Conservation (phyloP, 1,139 yeast species). For the Yarrowia galli region DNA sequence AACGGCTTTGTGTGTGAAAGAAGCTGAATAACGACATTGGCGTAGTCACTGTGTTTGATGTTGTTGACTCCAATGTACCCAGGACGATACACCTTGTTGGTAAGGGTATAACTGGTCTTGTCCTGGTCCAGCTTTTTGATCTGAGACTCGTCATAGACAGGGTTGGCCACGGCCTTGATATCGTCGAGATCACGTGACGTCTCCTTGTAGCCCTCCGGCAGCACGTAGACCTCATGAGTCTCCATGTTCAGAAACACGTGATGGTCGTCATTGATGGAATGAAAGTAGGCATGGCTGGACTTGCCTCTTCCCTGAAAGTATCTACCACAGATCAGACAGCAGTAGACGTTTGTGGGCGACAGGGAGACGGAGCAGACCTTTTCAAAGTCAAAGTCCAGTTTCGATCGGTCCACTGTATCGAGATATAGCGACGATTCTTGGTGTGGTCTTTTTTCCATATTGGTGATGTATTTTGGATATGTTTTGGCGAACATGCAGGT, state of each 20-base stretch:
- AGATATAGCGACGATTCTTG: conserved; percentile 52
- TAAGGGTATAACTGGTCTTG: conserved; percentile 53
- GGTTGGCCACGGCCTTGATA: conserved; percentile 61
- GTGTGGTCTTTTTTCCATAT: conserved; percentile 35
- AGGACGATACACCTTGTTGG: conserved; percentile 58
- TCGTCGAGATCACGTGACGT: conserved; percentile 56
- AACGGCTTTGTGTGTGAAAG: conserved; percentile 62
- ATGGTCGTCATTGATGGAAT: conserved; percentile 67
- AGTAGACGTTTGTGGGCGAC: conserved; percentile 67
- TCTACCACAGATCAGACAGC: conserved; percentile 78
- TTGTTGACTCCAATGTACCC: conserved; percentile 74
- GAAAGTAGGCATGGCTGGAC: conserved; percentile 71
- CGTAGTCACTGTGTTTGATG: conserved; percentile 59
- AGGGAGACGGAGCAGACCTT: conserved; percentile 70
- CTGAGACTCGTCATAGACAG: conserved; percentile 56
- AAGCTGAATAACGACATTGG: conserved; percentile 65
- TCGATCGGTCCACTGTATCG: conserved; percentile 62
- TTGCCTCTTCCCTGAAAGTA: conserved; percentile 72
- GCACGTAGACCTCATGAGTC: conserved; percentile 58
- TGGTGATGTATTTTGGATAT: conserved; percentile 11
- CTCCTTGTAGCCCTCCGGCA: conserved; percentile 67
- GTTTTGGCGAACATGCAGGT: conserved; percentile 1
- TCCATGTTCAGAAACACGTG: conserved; percentile 67
- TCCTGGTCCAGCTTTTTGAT: conserved; percentile 50
- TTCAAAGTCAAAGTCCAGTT: conserved; percentile 74